Evolutionary conservation across 2,329 filamentous ascomycete species (phyloP), one percentile per base, ranked within the genome.

Genomic region (Fusarium anthophilum): DNA sequence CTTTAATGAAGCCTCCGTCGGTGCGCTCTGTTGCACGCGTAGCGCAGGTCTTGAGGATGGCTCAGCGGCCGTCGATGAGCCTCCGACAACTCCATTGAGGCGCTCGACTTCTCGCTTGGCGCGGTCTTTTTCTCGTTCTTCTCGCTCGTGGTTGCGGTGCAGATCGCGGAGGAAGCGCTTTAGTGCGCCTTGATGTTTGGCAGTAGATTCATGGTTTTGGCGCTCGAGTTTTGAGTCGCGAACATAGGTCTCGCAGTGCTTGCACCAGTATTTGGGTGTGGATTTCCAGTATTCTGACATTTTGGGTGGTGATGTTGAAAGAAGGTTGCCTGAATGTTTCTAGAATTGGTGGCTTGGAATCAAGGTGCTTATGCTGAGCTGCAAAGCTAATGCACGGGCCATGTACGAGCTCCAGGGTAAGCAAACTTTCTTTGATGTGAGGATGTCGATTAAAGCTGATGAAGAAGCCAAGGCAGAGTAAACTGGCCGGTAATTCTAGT

Each of bases 261-360:
- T 98, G 90, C 96, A 99, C 95, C 95, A 98, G 85, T 97, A 97
- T 81, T 93, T 96, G 11, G 95, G 95, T 82, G 95, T 98, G 26
- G 96, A 98, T 82, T 98, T 98, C 96, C 96, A 98, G 85, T 98
- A 97, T 87, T 98, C 96, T 1, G 96, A 92, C 96, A 99, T 98
- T 63, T 62, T 70, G 63, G 44, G 5, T 44, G 44, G 26, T 53
- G 64, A 18, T 70, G 64, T 22, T 37, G 55, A 35, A 47, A 38
- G 32, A 37, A 53, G 37, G 30, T 41, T 56, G 60, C 50, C 55
- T 66, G 39, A 20, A 41, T 22, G 41, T 10, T 53, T 39, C 26
- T 48, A 45, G 66, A 64, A 58, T 64, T 51, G 56, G 32, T 18
- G 51, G 54, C 54, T 48, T 24, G 53, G 35, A 45, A 38, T 26